Percentiles rank a stretch among this genome's conserved stretches.
These are phyloP conservation scores for Euphorbia celastroides DNA, from an alignment of 441 rosid species.

Conservation along the genomic window DNA sequence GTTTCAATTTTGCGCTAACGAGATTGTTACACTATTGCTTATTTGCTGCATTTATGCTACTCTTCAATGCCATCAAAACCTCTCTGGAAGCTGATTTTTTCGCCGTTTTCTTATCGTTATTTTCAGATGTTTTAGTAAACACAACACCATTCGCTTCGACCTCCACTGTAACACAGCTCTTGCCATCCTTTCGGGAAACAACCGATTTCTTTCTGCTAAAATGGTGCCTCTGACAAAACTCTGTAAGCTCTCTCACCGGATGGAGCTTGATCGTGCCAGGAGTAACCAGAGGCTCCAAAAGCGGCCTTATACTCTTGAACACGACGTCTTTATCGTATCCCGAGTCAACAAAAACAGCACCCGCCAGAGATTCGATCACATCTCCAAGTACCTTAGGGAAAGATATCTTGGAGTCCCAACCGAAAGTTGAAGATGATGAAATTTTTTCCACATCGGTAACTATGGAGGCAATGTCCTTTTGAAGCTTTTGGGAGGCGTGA, in stretches of 20 bases:
- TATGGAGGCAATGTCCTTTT: conserved; percentile 39
- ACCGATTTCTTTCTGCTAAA: conserved; percentile 24
- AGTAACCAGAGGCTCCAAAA: conserved; percentile 72
- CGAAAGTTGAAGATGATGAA: conserved; percentile 40
- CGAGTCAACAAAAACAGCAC: conserved; percentile 81
- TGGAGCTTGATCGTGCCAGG: conserved; percentile 55
- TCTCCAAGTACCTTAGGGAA: conserved; percentile 95
- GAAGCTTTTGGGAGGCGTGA: conserved; percentile 58
- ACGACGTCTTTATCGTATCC: conserved; percentile 56
- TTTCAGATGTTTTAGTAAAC: conserved; percentile 32
- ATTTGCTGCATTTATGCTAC: neutral
- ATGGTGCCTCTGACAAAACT: conserved; percentile 44
- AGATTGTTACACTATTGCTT: neutral
- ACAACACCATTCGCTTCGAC: conserved; percentile 44
- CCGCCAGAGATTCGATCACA: conserved; percentile 79
- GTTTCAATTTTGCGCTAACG: neutral
- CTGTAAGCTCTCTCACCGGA: conserved; percentile 57
- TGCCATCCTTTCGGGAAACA: conserved; percentile 19
- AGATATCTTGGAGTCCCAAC: conserved; percentile 71
- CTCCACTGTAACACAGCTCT: conserved; percentile 33
- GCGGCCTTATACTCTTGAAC: conserved; percentile 55
- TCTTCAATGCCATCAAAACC: conserved; percentile 50
- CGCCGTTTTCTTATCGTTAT: conserved; percentile 43
- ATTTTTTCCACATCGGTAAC: conserved; percentile 28
- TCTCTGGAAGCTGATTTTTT: conserved; percentile 51